Percentiles rank a stretch among this genome's conserved stretches.
Conservation (phyloP, 2,329 filamentous ascomycete genomes). For the Tolypocladium sp. region DNA sequence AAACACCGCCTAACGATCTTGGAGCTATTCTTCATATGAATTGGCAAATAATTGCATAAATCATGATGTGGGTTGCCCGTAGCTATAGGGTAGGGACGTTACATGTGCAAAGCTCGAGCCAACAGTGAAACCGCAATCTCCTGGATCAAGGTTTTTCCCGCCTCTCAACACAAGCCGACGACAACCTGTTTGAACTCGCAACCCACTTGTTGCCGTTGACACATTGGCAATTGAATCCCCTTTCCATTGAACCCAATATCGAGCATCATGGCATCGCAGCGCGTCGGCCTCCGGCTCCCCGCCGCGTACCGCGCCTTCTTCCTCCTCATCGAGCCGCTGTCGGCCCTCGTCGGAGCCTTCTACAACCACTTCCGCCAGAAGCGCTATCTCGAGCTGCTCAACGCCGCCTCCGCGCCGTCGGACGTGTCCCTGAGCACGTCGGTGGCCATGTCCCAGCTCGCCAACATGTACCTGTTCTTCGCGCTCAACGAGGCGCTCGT, state of each 20-base stretch:
- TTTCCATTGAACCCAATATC: not conserved
- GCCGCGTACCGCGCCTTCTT: constrained; percentile 63
- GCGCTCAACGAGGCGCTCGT: constrained; percentile 70
- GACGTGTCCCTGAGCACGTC: constrained; percentile 49
- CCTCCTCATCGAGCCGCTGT: constrained; percentile 58
- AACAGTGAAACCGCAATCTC: not conserved
- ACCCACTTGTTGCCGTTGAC: no score
- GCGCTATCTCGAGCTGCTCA: constrained; percentile 56
- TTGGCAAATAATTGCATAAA: no score
- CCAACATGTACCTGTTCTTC: constrained; percentile 71
- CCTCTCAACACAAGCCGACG: not conserved
- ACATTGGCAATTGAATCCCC: no score
- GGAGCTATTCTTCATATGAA: no score
- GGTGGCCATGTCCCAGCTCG: constrained; percentile 64
- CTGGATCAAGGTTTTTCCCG: not conserved
- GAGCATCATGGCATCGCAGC: constrained; percentile 13
- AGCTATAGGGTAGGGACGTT: not conserved
- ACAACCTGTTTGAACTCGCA: not conserved
- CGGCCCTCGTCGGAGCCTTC: constrained; percentile 43
- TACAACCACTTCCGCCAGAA: constrained; percentile 39
- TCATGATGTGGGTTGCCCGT: no score
- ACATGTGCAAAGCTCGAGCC: not conserved
- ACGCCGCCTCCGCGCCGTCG: constrained; percentile 35
- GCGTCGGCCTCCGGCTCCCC: constrained; percentile 41
- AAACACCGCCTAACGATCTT: no score